These are phyloP conservation scores for Trichophyton verrucosum DNA, from an alignment of 2,329 filamentous ascomycete species.

Conservation along the genomic window DNA sequence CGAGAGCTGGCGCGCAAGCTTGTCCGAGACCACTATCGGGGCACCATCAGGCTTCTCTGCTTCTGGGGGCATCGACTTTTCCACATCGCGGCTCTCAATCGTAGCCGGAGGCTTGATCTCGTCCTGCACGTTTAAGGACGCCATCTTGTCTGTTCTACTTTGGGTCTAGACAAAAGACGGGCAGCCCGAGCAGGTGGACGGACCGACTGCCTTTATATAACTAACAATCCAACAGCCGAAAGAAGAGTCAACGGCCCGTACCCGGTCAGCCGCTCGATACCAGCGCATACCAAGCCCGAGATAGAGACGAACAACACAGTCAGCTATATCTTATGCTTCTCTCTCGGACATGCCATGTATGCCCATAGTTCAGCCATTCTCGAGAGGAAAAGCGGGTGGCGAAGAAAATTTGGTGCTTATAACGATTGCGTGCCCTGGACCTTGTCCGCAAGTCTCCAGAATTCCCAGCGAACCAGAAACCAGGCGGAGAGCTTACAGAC, in stretches of 20 bases:
- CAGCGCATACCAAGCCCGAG: background rate
- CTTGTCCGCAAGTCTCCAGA: background rate
- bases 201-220: background rate
- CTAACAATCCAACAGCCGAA: background rate
- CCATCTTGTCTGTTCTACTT: background rate
- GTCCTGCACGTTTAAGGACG: background rate
- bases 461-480: background rate
- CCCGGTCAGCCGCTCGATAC: background rate
- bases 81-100: constrained; percentile 8
- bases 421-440: background rate
- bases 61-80: constrained; percentile 8
- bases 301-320: background rate
- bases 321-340: background rate
- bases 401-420: background rate
- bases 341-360: background rate
- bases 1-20: constrained; percentile 44
- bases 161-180: background rate
- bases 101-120: background rate
- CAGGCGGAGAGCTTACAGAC: background rate
- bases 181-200: background rate
- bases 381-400: background rate
- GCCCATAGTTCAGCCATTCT: too few species aligned
- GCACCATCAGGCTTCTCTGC: constrained; percentile 1
- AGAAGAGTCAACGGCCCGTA: background rate
- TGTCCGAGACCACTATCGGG: constrained; percentile 27